A percentile compares a stretch with the other conserved stretches of the same genome.
Evolutionary conservation across 805 yeast genomes (phyloP).

Genomic region (Candida railenensis): DNA sequence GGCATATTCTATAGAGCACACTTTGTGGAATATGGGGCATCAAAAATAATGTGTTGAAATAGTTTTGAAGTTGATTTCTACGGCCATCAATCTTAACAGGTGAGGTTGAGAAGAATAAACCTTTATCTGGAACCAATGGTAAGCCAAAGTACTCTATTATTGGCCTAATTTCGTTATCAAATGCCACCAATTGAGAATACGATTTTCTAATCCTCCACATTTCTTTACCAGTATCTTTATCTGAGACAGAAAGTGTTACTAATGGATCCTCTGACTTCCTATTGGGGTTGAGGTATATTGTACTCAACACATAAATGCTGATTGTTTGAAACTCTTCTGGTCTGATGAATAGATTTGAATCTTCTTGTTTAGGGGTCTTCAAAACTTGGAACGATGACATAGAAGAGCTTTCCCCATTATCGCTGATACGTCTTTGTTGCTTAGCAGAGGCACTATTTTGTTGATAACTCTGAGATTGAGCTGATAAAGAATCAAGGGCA

Average conservation of each 20-base stretch:
- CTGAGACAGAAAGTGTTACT: conserved; percentile 62
- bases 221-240: conserved; percentile 58
- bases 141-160: conserved; percentile 50
- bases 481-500: conserved; percentile 1
- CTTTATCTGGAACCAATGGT: conserved; percentile 64
- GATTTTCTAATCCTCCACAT: conserved; percentile 75
- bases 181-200: conserved; percentile 53
- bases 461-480: neutral
- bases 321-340: conserved; percentile 59
- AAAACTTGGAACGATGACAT: conserved; percentile 14
- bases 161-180: conserved; percentile 63
- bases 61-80: conserved; percentile 52
- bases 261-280: conserved; percentile 56
- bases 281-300: conserved; percentile 34
- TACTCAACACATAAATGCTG: conserved; percentile 47
- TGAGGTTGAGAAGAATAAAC: conserved; percentile 53
- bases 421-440: neutral
- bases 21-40: conserved; percentile 58
- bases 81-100: conserved; percentile 69
- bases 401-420: neutral
- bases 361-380: conserved; percentile 23
- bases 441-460: neutral
- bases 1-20: conserved; percentile 54
- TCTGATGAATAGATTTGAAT: conserved; percentile 48
- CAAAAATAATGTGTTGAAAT: conserved; percentile 54